phyloP scores from a whole-genome alignment of 2,329 filamentous ascomycete species.

The Colletotrichum ledebouriae region DNA sequence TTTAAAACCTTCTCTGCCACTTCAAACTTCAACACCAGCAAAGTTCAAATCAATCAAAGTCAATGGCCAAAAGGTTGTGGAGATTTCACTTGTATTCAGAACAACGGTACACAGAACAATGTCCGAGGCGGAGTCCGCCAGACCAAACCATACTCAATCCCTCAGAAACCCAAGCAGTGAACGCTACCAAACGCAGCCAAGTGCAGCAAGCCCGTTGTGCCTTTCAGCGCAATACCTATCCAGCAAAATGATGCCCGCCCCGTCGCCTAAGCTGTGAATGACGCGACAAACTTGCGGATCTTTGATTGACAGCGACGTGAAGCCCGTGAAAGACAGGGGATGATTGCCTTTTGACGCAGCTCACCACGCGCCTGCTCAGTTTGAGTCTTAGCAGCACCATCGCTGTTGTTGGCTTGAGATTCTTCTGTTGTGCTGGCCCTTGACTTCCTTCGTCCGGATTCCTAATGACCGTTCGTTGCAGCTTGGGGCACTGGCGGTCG shows the following conservation, averaged over 20 bases:
- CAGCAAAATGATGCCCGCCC: constrained; percentile 6
- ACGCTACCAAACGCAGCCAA: neutral
- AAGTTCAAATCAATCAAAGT: constrained; percentile 7
- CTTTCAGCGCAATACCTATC: neutral
- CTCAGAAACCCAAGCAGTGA: neutral
- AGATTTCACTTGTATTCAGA: constrained; percentile 36
- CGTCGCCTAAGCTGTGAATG: constrained; percentile 14
- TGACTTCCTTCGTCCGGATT: constrained; percentile 40
- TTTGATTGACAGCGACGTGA: constrained; percentile 26
- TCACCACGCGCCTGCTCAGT: neutral
- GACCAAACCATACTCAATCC: constrained; percentile 2
- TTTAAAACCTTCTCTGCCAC: neutral
- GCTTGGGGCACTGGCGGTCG: constrained; percentile 57
- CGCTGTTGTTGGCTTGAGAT: constrained; percentile 7
- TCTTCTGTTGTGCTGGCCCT: constrained; percentile 17
- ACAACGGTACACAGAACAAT: constrained; percentile 24
- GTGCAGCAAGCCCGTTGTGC: neutral
- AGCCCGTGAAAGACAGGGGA: constrained; percentile 23
- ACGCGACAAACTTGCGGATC: constrained; percentile 21
- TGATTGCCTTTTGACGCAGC: constrained; percentile 11
- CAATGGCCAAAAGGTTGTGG: constrained; percentile 13
- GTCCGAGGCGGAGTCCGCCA: constrained; percentile 14
- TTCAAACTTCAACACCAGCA: constrained; percentile 9
- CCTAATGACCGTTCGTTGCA: constrained; percentile 61
- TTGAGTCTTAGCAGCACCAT: constrained; percentile 7